A percentile compares a stretch with the other conserved stretches of the same genome.
These are phyloP conservation scores for Dendrobium huoshanense DNA, from an alignment of 106 monocot genomes.

Conservation along the genomic window DNA sequence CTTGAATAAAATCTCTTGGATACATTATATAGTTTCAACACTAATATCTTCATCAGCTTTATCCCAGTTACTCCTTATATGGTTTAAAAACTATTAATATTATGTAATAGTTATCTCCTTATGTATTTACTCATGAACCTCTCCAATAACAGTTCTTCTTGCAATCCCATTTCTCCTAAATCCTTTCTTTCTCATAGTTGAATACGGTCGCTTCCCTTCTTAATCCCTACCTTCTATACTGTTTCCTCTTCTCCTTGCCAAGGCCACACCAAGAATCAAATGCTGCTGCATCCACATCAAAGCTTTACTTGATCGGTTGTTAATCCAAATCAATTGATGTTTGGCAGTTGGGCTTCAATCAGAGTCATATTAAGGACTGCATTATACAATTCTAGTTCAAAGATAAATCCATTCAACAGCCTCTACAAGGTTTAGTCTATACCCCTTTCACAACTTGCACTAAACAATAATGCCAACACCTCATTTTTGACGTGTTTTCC, in stretches of 20 bases:
- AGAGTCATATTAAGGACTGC: background rate
- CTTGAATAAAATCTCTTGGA: no score
- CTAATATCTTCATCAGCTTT: no score
- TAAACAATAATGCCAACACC: background rate
- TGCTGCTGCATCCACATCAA: background rate
- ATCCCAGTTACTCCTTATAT: no score
- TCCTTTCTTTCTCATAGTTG: background rate
- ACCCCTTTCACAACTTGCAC: background rate
- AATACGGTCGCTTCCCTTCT: background rate
- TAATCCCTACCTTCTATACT: background rate
- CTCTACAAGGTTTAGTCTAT: background rate
- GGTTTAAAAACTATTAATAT: no score
- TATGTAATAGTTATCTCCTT: no score
- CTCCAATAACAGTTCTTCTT: background rate
- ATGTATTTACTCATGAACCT: no score
- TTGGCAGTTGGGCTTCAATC: background rate
- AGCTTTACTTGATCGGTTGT: background rate
- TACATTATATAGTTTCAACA: no score
- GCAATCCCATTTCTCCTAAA: background rate
- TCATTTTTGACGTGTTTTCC: background rate
- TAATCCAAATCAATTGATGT: background rate
- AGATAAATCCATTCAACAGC: background rate
- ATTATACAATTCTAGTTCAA: background rate
- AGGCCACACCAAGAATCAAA: background rate
- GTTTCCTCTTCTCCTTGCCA: background rate